Base-by-base conservation (phyloP, 257 asterid species). In the Solanum paucissectum region DNA sequence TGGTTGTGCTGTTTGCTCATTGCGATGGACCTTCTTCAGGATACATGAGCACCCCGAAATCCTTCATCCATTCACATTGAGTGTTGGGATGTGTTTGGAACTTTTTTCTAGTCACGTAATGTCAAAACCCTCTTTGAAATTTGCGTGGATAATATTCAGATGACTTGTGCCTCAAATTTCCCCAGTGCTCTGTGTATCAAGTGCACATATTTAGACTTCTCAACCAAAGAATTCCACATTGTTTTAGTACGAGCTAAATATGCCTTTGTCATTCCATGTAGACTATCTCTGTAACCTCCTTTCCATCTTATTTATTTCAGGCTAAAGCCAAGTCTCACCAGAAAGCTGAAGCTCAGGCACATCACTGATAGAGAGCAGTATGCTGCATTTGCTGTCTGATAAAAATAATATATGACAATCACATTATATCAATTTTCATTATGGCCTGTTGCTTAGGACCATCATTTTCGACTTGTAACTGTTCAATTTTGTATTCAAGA, bases 291-390 rank as follows among this genome's bases (percentile, higher is more conserved):
- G 27, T 85, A 25, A 29, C 33, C 72, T 58, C 3, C 20, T 32
- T 64, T 46, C 83, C 73, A 23, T 86, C 46, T 58, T 83, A 87
- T 88, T 42, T 69, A 66, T 58, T 93, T 92, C 93, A 81, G 85
- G 93, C 91, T 2, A 91, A 93, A 88, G 95, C 93, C 86, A 95
- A 95, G 93, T 94, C 96, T 71, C 96, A 91, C 20, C 90, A 92
- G 95, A 94, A 94, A 87, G 94, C 93, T 77, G 96, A 93, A 90
- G 96, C 96, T 46, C 91, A 91, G 88, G 94, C 84, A 34, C 98
- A 93, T 86, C 98, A 95, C 89, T 95, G 89, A 91, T 68, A 87
- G 29, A 69, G 77, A 68, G 88, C 83, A 33, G 23, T 46, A 6
- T 86, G n/a, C 44, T 79, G 84, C 40, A 87, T 88, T 88, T 85